These are phyloP conservation scores for Turnera subulata DNA, from an alignment of 345 rosid genomes.

Conservation along the genomic window DNA sequence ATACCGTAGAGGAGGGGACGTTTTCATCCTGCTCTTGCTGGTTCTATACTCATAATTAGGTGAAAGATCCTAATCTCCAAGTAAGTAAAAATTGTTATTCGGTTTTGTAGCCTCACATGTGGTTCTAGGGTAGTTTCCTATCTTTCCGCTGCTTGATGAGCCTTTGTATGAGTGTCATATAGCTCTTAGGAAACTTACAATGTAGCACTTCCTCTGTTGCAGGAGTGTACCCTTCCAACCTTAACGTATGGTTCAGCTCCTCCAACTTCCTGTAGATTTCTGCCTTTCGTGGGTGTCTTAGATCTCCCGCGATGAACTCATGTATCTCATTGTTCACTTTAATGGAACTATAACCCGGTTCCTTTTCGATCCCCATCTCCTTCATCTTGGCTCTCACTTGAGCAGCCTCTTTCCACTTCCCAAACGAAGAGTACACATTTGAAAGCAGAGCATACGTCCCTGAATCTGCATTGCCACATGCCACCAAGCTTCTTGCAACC, in stretches of 20 bases:
- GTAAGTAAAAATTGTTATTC: no score
- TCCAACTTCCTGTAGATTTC: slow-evolving; percentile 48
- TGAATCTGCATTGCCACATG: slow-evolving; percentile 43
- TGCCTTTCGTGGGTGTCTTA: slow-evolving; percentile 43
- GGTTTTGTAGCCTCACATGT: no score
- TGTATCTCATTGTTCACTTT: slow-evolving; percentile 53
- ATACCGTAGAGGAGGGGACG: no score
- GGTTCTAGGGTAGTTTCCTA: no score
- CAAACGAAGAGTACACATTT: slow-evolving; percentile 46
- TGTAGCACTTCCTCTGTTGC: slow-evolving; percentile 29
- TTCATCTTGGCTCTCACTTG: slow-evolving; percentile 50
- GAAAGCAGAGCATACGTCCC: slow-evolving; percentile 49
- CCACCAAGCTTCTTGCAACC: slow-evolving; percentile 37
- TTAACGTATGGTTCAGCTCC: slow-evolving; percentile 39
- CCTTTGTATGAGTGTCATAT: no score
- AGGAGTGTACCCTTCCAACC: slow-evolving; percentile 34
- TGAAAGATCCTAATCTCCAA: no score
- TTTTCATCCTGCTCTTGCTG: no score
- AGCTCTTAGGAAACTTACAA: no score
- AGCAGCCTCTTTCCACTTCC: slow-evolving; percentile 57
- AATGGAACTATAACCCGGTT: slow-evolving; percentile 65
- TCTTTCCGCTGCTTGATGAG: no score
- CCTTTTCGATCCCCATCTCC: slow-evolving; percentile 48
- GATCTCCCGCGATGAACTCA: slow-evolving; percentile 53
- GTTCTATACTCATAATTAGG: no score